Percentiles rank a stretch among this genome's conserved stretches.
Evolutionary conservation across 352 stramenopile species (phyloP).

Genomic region (Globisporangium yorkense): DNA sequence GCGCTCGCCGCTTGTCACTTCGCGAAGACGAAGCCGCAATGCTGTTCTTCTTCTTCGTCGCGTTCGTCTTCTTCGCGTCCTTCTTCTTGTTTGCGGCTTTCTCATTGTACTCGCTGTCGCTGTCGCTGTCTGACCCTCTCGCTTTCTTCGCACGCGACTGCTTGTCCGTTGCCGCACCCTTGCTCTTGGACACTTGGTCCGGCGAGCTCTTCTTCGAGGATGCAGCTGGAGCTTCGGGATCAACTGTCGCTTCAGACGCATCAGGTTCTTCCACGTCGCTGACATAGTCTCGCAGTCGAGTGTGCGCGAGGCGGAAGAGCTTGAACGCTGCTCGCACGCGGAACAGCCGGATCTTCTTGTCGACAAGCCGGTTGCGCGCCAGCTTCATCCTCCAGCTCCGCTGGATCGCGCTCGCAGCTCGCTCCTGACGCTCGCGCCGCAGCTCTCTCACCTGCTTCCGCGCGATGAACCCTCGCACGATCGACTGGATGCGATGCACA

Average conservation of each 20-base stretch:
- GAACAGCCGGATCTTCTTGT: slow-evolving; percentile 26
- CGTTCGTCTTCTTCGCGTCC: neutral
- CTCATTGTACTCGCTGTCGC: slow-evolving; percentile 6
- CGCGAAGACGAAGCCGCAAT: neutral
- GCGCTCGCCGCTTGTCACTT: slow-evolving; percentile 1
- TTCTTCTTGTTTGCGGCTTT: neutral
- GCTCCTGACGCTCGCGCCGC: slow-evolving; percentile 22
- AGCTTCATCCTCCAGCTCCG: slow-evolving; percentile 18
- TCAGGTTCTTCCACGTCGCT: slow-evolving; percentile 2
- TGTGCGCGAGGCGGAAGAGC: slow-evolving; percentile 18
- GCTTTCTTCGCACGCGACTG: slow-evolving; percentile 3
- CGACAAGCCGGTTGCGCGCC: slow-evolving; percentile 11
- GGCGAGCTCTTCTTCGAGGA: neutral
- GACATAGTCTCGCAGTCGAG: neutral
- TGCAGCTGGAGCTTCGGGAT: neutral
- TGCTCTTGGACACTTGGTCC: neutral
- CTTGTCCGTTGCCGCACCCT: neutral
- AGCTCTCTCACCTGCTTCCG: slow-evolving; percentile 26
- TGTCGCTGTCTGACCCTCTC: slow-evolving; percentile 9
- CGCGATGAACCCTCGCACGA: slow-evolving; percentile 40
- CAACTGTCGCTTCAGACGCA: neutral
- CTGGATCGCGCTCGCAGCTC: slow-evolving; percentile 27
- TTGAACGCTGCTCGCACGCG: slow-evolving; percentile 25
- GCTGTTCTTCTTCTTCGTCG: neutral
- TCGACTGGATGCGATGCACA: slow-evolving; percentile 30